Conservation (phyloP, 23 red algal genomes). For the Gracilaria vermiculophylla region DNA sequence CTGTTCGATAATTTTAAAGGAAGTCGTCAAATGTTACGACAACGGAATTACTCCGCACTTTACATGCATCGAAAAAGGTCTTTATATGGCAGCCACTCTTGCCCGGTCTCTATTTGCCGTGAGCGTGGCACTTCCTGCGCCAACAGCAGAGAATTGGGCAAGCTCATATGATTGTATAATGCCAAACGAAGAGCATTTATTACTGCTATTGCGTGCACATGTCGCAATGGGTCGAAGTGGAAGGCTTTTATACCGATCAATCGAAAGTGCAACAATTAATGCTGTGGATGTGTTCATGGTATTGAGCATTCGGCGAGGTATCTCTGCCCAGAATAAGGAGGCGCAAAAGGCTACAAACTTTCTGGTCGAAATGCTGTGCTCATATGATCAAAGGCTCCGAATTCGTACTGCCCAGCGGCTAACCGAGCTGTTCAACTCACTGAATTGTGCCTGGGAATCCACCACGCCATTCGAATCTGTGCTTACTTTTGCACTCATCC, state of each 20-base stretch:
- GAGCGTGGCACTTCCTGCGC: not conserved
- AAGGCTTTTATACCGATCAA: constrained; percentile 10
- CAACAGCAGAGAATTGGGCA: not conserved
- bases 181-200: not conserved
- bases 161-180: not conserved
- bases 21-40: not conserved
- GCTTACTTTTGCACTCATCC: not conserved
- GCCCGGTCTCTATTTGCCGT: constrained; percentile 10
- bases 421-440: constrained; percentile 29
- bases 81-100: constrained; percentile 14
- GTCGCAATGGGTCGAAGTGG: constrained; percentile 22
- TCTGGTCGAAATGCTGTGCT: constrained; percentile 33
- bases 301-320: not conserved
- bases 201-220: not conserved
- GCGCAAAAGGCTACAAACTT: not conserved
- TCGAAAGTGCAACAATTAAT: constrained; percentile 2
- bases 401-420: constrained; percentile 36
- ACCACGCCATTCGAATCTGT: constrained; percentile 40
- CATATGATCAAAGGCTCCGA: constrained; percentile 48
- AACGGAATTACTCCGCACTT: constrained; percentile 15
- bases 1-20: not conserved
- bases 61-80: constrained; percentile 15
- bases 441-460: not conserved
- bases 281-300: constrained; percentile 40
- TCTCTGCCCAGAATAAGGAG: not conserved